Evolutionary conservation across 495 filamentous ascomycete species (phyloP), one percentile per base, ranked within the genome.

Genomic region (Viridothelium virens): DNA sequence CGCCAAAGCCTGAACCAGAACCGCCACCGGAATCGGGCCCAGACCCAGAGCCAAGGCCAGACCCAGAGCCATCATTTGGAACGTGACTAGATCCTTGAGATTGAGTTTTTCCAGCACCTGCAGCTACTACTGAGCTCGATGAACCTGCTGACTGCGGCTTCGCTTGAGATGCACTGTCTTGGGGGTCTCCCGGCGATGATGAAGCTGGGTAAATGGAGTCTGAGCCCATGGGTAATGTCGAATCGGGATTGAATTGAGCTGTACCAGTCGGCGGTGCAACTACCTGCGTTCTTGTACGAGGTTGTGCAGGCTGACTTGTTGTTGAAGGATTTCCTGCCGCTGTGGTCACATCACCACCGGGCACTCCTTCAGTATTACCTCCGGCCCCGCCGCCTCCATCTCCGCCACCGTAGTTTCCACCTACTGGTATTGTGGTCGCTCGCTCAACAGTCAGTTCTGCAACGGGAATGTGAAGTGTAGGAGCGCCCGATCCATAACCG

Each of bases 141-240:
- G 0, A 0, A 5, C 0, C 48, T 2, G n/a, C 1, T 25, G 48
- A 53, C 1, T 53, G 48, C 48, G 48, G 48, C 48, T 53, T n/a
- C n/a, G 11, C n/a, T 25, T 53, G 48, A 53, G 48, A 53, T 53
- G 1, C 48, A 53, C n/a, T 53, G 16, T 14, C 1, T 5, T 9
- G 1, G 16, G n/a, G 18, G 5, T 53, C 5, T 18, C 9, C 48
- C 11, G 0, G 11, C 48, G 48, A n/a, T 18, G 48, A n/a, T 53
- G 48, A 25, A 25, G 48, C 48, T 53, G 48, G 48, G n/a, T 53
- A 5, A 25, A 53, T 18, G 16, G 48, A 53, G 9, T 25, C n/a
- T 53, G 48, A 16, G 48, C 48, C 48, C 48, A 53, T 53, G 48
- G 48, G 48, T 25, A 53, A n/a, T 0, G 48, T 53, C n/a, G 48